Percentiles rank a stretch among this genome's conserved stretches.
Evolutionary conservation across 2,329 filamentous ascomycete species (phyloP).

Genomic region (Graphiopsis chlorocephala): DNA sequence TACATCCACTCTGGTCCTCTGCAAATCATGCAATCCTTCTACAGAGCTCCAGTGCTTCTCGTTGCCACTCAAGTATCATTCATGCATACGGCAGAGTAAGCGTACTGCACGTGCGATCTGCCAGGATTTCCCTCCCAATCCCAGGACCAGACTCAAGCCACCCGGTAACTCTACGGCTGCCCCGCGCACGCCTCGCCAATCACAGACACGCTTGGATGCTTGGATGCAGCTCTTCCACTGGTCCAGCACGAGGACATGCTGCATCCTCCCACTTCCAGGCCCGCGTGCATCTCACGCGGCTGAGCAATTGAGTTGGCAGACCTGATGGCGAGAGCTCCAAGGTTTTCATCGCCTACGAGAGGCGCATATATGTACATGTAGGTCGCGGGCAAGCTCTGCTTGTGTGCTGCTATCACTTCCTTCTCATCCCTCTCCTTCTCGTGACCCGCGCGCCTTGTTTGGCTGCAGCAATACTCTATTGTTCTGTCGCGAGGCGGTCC

Average conservation of each 20-base stretch:
- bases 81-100: not conserved
- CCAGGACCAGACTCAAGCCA: not conserved
- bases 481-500: not conserved
- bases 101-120: not conserved
- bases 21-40: not conserved
- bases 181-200: not conserved
- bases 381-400: not conserved
- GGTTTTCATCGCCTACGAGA: not conserved
- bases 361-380: conserved; percentile 1
- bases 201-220: not conserved
- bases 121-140: not conserved
- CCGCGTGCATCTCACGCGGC: conserved; percentile 7
- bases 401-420: not conserved
- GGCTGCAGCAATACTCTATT: not conserved
- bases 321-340: not conserved
- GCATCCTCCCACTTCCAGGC: not conserved
- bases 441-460: not conserved
- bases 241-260: not conserved
- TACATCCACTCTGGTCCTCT: not conserved
- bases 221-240: not conserved
- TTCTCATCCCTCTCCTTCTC: not conserved
- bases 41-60: not conserved
- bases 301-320: not conserved
- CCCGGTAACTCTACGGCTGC: not conserved
- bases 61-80: not conserved